A percentile compares a stretch with the other conserved stretches of the same genome.
Conservation (phyloP, 1,284 basidiomycete genomes). For the Fereydounia khargensis region DNA sequence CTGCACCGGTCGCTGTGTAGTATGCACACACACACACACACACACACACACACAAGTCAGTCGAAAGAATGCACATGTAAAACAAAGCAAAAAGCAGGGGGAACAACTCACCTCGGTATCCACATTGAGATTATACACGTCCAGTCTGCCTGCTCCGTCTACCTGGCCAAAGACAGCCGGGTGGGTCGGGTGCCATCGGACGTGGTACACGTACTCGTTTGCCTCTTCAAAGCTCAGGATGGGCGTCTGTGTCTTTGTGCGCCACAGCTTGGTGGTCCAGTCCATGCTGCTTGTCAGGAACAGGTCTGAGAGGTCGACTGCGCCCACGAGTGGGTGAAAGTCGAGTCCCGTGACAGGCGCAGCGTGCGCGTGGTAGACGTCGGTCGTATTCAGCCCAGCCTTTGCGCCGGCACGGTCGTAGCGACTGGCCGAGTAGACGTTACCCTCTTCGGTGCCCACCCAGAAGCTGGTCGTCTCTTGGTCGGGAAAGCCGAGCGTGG, state of each 20-base stretch:
- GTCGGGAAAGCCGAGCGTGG: constrained; percentile 84
- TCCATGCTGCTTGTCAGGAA: constrained; percentile 67
- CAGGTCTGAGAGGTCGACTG: constrained; percentile 87
- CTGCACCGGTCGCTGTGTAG: background rate
- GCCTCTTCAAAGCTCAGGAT: constrained; percentile 74
- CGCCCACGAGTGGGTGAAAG: constrained; percentile 71
- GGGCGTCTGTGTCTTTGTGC: constrained; percentile 8
- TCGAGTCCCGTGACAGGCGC: constrained; percentile 90
- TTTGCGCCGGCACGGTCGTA: constrained; percentile 95
- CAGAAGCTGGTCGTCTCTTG: constrained; percentile 94
- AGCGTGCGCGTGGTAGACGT: constrained; percentile 86
- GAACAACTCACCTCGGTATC: constrained; percentile 75
- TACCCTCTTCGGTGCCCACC: constrained; percentile 96
- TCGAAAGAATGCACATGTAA: background rate
- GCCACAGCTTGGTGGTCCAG: constrained; percentile 49
- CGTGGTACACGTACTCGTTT: constrained; percentile 98
- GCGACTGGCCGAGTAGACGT: constrained; percentile 88
- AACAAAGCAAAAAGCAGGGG: background rate
- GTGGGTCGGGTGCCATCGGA: constrained; percentile 92
- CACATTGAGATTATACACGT: constrained; percentile 91
- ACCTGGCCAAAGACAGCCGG: constrained; percentile 90
- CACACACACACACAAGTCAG: background rate
- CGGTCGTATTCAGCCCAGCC: constrained; percentile 85
- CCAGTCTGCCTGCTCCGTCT: constrained; percentile 90
- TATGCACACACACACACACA: no score